Base-by-base conservation (phyloP, 345 rosid genomes). In the Chamaenerion angustifolium region DNA sequence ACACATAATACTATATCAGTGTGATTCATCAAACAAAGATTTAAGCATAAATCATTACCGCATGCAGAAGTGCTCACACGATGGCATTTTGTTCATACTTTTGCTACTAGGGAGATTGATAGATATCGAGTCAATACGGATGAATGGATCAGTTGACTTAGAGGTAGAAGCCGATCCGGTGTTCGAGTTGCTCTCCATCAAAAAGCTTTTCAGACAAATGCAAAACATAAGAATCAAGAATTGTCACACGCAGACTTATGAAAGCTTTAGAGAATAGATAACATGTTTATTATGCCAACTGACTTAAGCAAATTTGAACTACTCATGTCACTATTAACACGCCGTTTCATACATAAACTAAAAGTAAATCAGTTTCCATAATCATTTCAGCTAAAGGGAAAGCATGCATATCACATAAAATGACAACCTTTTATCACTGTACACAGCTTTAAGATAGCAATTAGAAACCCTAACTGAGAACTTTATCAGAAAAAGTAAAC, bases 101-200 rank as follows among this genome's bases (percentile, higher is more conserved):
- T 31, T 31, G 31, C 43, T 48, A 25, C 27, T 51, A 1, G 48
- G 56, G 19, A 58, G 62, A 51, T 58, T 49, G 27, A 58, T 58
- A 8, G 62, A 49, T 40, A 58, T 58, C 13, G 62, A 58, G 18
- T 58, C 62, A 3, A 59, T 59, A 18, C 52, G 63, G 48, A 50
- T 58, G 49, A 58, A 58, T n/a, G 62, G 12, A 21, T 58, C 62
- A 43, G 18, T 44, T 19, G 49, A 37, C 9, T 16, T 58, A 4
- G 40, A 15, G 41, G 35, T 21, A 31, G 31, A 11, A 58, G 42
- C 17, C 12, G 64, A 45, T 40, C 4, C 16, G 5, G 11, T 31
- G 12, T 50, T 50, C 11, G 9, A 27, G 43, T 18, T 50, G 54
- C 17, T 35, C 54, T 50, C 54, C 54, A 50, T 50, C 43, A 10